A percentile compares a stretch with the other conserved stretches of the same genome.
Conservation (phyloP, 768 basidiomycete species). For the Clitopilus passeckerianus region DNA sequence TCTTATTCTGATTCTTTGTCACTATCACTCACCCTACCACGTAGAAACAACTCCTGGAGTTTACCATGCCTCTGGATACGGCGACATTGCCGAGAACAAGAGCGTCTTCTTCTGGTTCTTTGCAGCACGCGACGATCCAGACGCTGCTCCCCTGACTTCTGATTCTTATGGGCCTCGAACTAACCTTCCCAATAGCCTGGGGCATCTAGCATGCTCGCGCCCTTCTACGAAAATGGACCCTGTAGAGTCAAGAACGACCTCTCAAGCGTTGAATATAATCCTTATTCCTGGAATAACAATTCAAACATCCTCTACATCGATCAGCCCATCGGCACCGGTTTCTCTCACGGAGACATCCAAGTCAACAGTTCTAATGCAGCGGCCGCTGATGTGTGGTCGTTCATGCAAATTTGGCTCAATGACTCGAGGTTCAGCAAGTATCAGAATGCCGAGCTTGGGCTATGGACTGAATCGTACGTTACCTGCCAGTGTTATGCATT, state of each 20-base stretch:
- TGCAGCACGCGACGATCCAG: slow-evolving; percentile 53
- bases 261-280: slow-evolving; percentile 41
- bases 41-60: slow-evolving; percentile 61
- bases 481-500: too few species aligned
- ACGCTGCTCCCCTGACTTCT: slow-evolving; percentile 46
- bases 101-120: slow-evolving; percentile 75
- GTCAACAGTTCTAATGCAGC: slow-evolving; percentile 49
- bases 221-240: slow-evolving; percentile 74
- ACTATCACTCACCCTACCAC: background rate
- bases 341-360: slow-evolving; percentile 46
- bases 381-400: slow-evolving; percentile 53
- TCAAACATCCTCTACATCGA: slow-evolving; percentile 57
- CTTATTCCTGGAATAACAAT: slow-evolving; percentile 55
- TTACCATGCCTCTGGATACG: slow-evolving; percentile 60
- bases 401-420: slow-evolving; percentile 57
- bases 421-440: slow-evolving; percentile 50
- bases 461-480: slow-evolving; percentile 60
- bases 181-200: slow-evolving; percentile 33
- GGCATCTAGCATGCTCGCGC: slow-evolving; percentile 51
- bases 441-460: slow-evolving; percentile 37
- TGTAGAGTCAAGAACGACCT: slow-evolving; percentile 59
- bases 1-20: background rate
- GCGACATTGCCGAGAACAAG: slow-evolving; percentile 47
- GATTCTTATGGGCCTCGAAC: background rate
- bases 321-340: slow-evolving; percentile 60